Evolutionary conservation across 495 filamentous ascomycete genomes (phyloP), one percentile per base, ranked within the genome.

Genomic region (Penicillium daleae): DNA sequence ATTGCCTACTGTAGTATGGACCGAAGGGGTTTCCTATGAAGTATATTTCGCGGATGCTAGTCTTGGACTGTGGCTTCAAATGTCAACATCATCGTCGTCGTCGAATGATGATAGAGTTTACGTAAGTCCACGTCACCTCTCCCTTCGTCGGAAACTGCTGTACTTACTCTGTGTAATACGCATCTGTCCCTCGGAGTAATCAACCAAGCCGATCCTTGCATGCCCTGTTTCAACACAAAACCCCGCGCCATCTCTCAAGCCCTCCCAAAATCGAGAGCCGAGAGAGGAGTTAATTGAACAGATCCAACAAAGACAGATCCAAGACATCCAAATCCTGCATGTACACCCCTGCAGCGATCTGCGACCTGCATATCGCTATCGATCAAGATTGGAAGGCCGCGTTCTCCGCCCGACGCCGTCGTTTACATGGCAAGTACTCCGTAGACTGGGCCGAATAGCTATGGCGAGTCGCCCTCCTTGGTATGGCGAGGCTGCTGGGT

Each of bases 261-360:
- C 10, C 42, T 21, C 42, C 42, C 40, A 46, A 29, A 24, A 50
- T 13, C 46, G 22, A 50, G n/a, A n/a, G n/a, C n/a, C n/a, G n/a
- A n/a, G n/a, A n/a, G 46, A 26, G 21, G 46, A 24, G 21, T 46
- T 19, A 44, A 4, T 7, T 9, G 10, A 26, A 1, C 13, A 8
- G 22, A 12, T 29, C 26, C 24, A 26, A 27, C 22, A 15, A 50
- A 50, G 24, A 24, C 46, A 26, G 46, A 29, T 50, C 24, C 46
- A 50, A 29, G 46, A 50, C 46, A 50, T 59, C 52, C 46, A 39
- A 60, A 58, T 57, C 42, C 21, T 46, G 42, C 12, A 46, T 44
- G 21, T 22, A 44, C n/a, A 66, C 57, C 69, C 69, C 66, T 71
- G 66, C 57, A 63, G 60, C n/a, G 69, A 69, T 67, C 66, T 65